Evolutionary conservation across 202 grass and related monocot species (phyloP).

Genomic region (Sporobolus alterniflorus): DNA sequence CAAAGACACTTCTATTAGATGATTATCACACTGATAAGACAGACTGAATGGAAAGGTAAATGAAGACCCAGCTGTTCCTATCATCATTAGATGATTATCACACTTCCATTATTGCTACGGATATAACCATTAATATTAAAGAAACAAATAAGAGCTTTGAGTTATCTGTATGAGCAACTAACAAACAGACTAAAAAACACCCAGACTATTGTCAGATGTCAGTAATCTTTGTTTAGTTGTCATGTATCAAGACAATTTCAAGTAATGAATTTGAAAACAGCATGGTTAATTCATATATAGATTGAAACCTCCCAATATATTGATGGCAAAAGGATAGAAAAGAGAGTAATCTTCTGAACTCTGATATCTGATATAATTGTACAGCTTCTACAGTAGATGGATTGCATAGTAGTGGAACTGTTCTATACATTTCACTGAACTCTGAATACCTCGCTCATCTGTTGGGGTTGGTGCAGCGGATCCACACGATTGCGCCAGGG

Average conservation of each 20-base stretch:
- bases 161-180: background rate
- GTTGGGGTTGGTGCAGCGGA: slow-evolving; percentile 93
- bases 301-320: background rate
- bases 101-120: background rate
- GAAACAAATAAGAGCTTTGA: background rate
- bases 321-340: no score
- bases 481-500: slow-evolving; percentile 92
- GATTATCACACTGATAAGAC: no score
- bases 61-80: background rate
- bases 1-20: slow-evolving; percentile 17
- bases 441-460: slow-evolving; percentile 49
- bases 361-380: no score
- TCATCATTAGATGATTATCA: background rate
- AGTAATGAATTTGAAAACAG: background rate
- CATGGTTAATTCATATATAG: background rate
- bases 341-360: no score
- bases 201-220: no score
- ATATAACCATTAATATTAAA: background rate
- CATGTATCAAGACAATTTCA: no score
- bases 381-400: no score
- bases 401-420: no score
- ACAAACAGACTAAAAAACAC: no score
- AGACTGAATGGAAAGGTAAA: background rate
- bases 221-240: no score
- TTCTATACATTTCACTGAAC: no score